These are phyloP conservation scores for Reticulascus tulasneorum DNA, from an alignment of 2,329 filamentous ascomycete species.

Conservation along the genomic window DNA sequence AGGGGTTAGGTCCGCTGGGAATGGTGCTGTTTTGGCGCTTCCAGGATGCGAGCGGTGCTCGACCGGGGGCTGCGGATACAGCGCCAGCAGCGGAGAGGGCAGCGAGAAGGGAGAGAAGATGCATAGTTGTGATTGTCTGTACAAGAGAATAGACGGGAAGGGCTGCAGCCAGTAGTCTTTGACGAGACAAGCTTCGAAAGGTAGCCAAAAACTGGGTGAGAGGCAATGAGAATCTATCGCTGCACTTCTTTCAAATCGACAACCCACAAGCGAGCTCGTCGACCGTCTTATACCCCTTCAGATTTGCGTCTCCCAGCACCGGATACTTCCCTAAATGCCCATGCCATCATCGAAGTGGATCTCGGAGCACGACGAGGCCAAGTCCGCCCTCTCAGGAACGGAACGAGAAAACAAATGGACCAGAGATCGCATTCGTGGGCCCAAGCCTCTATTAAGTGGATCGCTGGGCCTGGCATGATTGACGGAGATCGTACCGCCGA, in stretches of 20 bases:
- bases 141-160: background rate
- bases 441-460: too few species aligned
- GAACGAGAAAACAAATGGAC: too few species aligned
- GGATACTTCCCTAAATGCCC: background rate
- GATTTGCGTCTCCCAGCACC: background rate
- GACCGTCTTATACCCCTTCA: background rate
- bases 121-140: conserved; percentile 6
- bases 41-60: conserved; percentile 6
- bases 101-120: conserved; percentile 10
- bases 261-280: background rate
- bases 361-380: background rate
- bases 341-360: background rate
- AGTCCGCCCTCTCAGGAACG: conserved; percentile 4
- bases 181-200: background rate
- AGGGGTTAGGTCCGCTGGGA: conserved; percentile 33
- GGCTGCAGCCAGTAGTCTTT: background rate
- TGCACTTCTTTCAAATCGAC: background rate
- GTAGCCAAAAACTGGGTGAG: background rate
- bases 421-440: too few species aligned
- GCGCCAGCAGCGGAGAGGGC: conserved; percentile 9
- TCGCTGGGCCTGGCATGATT: too few species aligned
- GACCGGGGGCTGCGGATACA: conserved; percentile 11
- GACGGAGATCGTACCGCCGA: too few species aligned
- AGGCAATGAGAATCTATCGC: background rate
- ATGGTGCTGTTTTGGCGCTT: conserved; percentile 1